Evolutionary conservation across 2,329 filamentous ascomycete species (phyloP).

Genomic region (Penicillium corylophilum): DNA sequence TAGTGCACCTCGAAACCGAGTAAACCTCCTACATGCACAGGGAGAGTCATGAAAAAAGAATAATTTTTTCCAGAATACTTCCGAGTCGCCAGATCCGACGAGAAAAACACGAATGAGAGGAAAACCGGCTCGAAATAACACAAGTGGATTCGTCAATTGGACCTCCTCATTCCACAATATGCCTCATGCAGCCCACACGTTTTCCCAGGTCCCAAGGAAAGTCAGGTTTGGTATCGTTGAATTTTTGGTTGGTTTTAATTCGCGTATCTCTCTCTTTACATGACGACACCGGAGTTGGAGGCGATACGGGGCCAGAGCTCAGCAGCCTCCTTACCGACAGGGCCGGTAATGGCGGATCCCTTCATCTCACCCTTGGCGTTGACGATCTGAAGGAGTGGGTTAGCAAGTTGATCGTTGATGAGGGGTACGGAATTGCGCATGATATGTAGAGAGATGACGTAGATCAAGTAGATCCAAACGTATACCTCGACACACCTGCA

Average conservation of each 20-base stretch:
- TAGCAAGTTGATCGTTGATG: background rate
- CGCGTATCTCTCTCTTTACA: slow-evolving; percentile 65
- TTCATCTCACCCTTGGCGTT: slow-evolving; percentile 99
- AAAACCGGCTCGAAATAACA: slow-evolving; percentile 28
- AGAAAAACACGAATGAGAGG: slow-evolving; percentile 25
- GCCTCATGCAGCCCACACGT: slow-evolving; percentile 27
- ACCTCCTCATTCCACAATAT: slow-evolving; percentile 24
- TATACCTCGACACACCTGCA: background rate
- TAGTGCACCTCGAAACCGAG: background rate
- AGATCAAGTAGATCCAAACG: background rate
- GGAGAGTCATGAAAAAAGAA: slow-evolving; percentile 22
- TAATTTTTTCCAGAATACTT: slow-evolving; percentile 26
- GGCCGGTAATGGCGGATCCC: slow-evolving; percentile 98
- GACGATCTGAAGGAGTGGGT: slow-evolving; percentile 68
- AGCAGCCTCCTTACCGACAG: slow-evolving; percentile 99
- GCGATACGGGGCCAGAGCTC: slow-evolving; percentile 99
- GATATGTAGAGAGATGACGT: background rate
- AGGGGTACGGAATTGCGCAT: background rate
- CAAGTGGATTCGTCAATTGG: slow-evolving; percentile 27
- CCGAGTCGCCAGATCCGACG: slow-evolving; percentile 24
- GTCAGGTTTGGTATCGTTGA: slow-evolving; percentile 30
- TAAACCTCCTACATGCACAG: background rate
- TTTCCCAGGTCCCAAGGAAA: slow-evolving; percentile 24
- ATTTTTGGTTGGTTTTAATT: slow-evolving; percentile 28
- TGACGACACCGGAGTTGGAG: slow-evolving; percentile 99